Evolutionary conservation across 2,329 filamentous ascomycete genomes (phyloP).

Genomic region (Colletotrichum nymphaeae): DNA sequence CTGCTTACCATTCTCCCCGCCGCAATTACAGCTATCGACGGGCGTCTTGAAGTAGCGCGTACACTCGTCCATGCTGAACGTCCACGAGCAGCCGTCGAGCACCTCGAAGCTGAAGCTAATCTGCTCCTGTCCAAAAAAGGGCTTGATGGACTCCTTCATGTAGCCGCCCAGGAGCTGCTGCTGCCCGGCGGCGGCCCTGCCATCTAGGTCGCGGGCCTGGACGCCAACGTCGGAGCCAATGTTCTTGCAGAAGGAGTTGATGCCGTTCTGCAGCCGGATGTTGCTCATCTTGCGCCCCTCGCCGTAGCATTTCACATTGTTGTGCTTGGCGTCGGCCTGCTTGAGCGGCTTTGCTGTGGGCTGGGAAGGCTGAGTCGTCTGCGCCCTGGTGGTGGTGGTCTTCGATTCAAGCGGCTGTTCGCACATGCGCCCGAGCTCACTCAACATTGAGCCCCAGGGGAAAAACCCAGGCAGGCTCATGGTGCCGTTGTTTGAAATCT

Average conservation of each 20-base stretch:
- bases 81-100: constrained; percentile 36
- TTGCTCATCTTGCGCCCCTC: constrained; percentile 4
- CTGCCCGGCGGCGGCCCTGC: background rate
- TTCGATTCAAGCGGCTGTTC: background rate
- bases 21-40: constrained; percentile 41
- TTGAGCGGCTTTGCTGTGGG: background rate
- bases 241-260: constrained; percentile 30
- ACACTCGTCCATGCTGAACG: constrained; percentile 37
- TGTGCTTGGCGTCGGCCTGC: background rate
- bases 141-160: constrained; percentile 28
- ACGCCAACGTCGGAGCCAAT: constrained; percentile 9
- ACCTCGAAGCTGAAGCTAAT: constrained; percentile 21
- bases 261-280: constrained; percentile 21
- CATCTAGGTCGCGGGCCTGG: constrained; percentile 2
- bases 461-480: background rate
- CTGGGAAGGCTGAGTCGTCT: background rate
- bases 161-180: constrained; percentile 22
- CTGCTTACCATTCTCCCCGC: constrained; percentile 38
- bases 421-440: background rate
- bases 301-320: background rate
- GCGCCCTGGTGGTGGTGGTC: background rate
- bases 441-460: background rate
- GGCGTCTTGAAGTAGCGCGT: constrained; percentile 40
- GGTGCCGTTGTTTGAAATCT: background rate
- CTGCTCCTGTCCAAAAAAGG: constrained; percentile 11